A percentile compares a stretch with the other conserved stretches of the same genome.
Conservation (phyloP, 2,329 filamentous ascomycete species). For the Aspergillus pseudoglaucus region DNA sequence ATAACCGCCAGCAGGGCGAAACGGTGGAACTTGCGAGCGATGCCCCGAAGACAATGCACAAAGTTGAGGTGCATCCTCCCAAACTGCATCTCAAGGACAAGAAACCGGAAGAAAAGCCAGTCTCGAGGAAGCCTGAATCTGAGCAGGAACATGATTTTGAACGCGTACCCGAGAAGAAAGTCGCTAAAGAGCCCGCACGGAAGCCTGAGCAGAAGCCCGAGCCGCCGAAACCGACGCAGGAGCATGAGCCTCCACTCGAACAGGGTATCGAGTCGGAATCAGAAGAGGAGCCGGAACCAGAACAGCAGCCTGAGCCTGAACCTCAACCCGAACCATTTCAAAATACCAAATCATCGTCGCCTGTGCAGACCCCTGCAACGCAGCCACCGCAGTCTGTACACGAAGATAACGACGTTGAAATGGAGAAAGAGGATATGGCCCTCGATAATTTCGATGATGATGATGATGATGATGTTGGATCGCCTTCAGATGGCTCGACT, state of each 20-base stretch:
- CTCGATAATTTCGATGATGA: constrained; percentile 32
- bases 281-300: constrained; percentile 2
- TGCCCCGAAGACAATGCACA: constrained; percentile 19
- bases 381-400: constrained; percentile 6
- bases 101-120: constrained; percentile 2
- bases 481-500: constrained; percentile 43
- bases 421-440: constrained; percentile 27
- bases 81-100: constrained; percentile 6
- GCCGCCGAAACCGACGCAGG: not conserved
- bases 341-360: constrained; percentile 12
- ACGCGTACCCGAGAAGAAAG: not conserved
- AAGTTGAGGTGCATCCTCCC: constrained; percentile 12
- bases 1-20: constrained; percentile 27
- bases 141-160: constrained; percentile 1
- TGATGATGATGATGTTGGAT: constrained; percentile 34
- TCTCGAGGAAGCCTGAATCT: constrained; percentile 2
- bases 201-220: constrained; percentile 2
- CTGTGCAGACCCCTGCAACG: constrained; percentile 9
- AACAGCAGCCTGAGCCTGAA: constrained; percentile 7
- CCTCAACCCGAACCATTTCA: constrained; percentile 5
- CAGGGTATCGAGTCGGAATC: constrained; percentile 2
- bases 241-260: constrained; percentile 2
- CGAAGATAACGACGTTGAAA: constrained; percentile 18
- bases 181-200: not conserved
- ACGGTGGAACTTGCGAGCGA: constrained; percentile 33